These are phyloP conservation scores for Colletotrichum spinosum DNA, from an alignment of 2,329 filamentous ascomycete species.

Conservation along the genomic window DNA sequence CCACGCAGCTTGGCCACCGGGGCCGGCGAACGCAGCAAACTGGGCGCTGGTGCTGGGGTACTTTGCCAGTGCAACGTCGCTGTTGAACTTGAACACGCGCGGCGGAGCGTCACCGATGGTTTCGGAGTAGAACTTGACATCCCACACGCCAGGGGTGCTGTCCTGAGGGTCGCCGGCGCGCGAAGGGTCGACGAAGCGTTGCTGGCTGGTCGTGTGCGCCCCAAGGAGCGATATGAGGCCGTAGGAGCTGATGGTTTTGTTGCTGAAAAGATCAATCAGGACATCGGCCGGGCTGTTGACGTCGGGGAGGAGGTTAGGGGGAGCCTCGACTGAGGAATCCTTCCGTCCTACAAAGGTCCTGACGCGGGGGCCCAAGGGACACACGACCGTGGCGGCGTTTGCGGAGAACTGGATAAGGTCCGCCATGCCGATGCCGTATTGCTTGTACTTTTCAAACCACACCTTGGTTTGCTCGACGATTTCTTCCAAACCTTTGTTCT, in stretches of 20 bases:
- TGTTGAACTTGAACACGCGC: slow-evolving; percentile 54
- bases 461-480: slow-evolving; percentile 46
- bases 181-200: slow-evolving; percentile 55
- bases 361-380: slow-evolving; percentile 59
- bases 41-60: slow-evolving; percentile 50
- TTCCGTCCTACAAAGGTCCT: slow-evolving; percentile 63
- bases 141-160: slow-evolving; percentile 62
- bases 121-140: slow-evolving; percentile 61
- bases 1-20: slow-evolving; percentile 51
- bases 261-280: slow-evolving; percentile 60
- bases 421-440: slow-evolving; percentile 58
- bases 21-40: slow-evolving; percentile 51
- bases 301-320: slow-evolving; percentile 56
- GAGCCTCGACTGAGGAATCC: slow-evolving; percentile 55
- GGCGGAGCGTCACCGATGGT: slow-evolving; percentile 46
- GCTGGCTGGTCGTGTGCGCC: slow-evolving; percentile 63
- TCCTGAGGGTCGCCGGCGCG: slow-evolving; percentile 61
- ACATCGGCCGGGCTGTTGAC: slow-evolving; percentile 54
- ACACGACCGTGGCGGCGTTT: slow-evolving; percentile 61
- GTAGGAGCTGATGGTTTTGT: slow-evolving; percentile 63
- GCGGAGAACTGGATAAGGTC: slow-evolving; percentile 65
- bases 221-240: slow-evolving; percentile 66
- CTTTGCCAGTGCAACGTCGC: slow-evolving; percentile 53
- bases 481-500: slow-evolving; percentile 59
- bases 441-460: slow-evolving; percentile 52